These are phyloP conservation scores for Arthroderma uncinatum DNA, from an alignment of 2,329 filamentous ascomycete species.

Conservation along the genomic window DNA sequence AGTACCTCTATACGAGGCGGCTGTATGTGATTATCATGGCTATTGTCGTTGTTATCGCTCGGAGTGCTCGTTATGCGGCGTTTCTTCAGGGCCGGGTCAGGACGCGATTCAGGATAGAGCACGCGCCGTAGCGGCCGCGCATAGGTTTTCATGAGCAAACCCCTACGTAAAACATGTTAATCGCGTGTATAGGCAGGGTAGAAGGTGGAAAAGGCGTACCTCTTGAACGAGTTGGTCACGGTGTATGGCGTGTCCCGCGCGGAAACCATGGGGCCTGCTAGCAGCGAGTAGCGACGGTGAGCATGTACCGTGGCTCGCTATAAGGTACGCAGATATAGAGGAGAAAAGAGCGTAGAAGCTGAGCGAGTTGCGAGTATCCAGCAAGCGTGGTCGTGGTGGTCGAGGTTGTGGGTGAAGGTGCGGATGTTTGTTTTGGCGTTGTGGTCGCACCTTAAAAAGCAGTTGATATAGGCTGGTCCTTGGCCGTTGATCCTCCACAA, in stretches of 20 bases:
- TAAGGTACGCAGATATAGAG: not conserved
- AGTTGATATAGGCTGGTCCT: not conserved
- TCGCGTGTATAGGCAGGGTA: constrained; percentile 5
- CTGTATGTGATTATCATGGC: constrained; percentile 16
- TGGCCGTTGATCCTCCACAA: not conserved
- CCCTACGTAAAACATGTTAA: constrained; percentile 23
- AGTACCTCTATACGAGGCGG: not conserved
- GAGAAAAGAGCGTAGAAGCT: not conserved
- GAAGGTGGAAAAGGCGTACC: constrained; percentile 24
- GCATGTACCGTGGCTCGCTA: not conserved
- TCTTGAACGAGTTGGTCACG: constrained; percentile 42
- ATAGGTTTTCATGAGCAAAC: constrained; percentile 41
- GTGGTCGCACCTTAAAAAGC: not conserved
- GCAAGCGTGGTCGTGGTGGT: not conserved
- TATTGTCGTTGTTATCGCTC: constrained; percentile 16
- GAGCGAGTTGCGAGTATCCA: not conserved
- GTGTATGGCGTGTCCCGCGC: constrained; percentile 38
- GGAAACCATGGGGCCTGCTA: constrained; percentile 12
- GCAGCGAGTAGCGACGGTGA: not conserved
- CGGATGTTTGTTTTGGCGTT: not conserved
- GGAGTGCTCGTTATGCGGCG: constrained; percentile 27
- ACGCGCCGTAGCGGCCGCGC: constrained; percentile 38
- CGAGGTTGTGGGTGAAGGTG: not conserved
- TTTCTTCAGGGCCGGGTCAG: constrained; percentile 31
- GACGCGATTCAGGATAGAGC: constrained; percentile 36